Conservation (phyloP, 805 yeast genomes). For the Kurtzmaniella fragi region DNA sequence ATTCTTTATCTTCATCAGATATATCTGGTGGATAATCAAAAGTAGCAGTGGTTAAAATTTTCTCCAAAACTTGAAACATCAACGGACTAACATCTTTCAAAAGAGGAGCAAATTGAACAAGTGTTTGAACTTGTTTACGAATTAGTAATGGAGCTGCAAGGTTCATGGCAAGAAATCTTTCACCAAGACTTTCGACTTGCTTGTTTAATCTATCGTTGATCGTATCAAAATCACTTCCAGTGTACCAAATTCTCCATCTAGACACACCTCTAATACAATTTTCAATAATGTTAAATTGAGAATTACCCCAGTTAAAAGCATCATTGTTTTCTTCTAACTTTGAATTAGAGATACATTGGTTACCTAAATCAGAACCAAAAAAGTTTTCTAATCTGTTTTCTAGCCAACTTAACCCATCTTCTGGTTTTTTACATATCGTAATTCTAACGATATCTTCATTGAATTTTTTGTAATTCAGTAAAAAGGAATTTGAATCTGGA, state of each 20-base stretch:
- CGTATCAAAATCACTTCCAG: slow-evolving; percentile 47
- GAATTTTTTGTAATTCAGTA: slow-evolving; percentile 74
- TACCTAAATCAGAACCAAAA: slow-evolving; percentile 67
- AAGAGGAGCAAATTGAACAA: slow-evolving; percentile 91
- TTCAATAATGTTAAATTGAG: slow-evolving; percentile 84
- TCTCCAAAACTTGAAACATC: slow-evolving; percentile 81
- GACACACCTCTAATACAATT: slow-evolving; percentile 88
- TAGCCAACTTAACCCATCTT: slow-evolving; percentile 77
- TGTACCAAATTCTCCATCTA: slow-evolving; percentile 94
- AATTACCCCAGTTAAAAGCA: slow-evolving; percentile 69
- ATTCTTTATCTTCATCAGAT: slow-evolving; percentile 70
- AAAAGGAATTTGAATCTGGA: slow-evolving; percentile 72
- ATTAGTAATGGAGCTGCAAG: slow-evolving; percentile 75
- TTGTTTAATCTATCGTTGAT: slow-evolving; percentile 48
- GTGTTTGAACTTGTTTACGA: slow-evolving; percentile 82
- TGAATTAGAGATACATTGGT: slow-evolving; percentile 51
- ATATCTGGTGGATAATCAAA: slow-evolving; percentile 66
- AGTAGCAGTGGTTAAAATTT: slow-evolving; percentile 78
- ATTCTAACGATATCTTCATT: slow-evolving; percentile 89
- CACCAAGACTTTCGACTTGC: slow-evolving; percentile 65
- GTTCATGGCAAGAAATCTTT: slow-evolving; percentile 67
- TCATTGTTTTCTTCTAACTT: slow-evolving; percentile 54
- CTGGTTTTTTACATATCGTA: slow-evolving; percentile 79
- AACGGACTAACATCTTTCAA: slow-evolving; percentile 69
- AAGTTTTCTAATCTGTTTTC: slow-evolving; percentile 67